Evolutionary conservation across 2,329 filamentous ascomycete species (phyloP).

Genomic region (Alternaria tenuissima): DNA sequence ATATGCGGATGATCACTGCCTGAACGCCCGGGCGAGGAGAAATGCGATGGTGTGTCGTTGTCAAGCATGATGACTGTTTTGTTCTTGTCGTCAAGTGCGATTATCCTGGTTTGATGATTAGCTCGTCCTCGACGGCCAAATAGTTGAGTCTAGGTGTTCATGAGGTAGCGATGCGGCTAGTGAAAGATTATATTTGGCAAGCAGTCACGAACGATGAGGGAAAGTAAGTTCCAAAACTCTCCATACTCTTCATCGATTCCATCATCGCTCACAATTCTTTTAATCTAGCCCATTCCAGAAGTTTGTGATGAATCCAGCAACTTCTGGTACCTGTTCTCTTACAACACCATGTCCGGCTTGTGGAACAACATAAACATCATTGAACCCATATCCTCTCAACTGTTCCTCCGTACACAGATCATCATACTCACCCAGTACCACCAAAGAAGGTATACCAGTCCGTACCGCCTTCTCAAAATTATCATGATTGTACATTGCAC

Average conservation of each 20-base stretch:
- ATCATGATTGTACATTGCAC: constrained; percentile 51
- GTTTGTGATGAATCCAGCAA: constrained; percentile 42
- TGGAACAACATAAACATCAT: constrained; percentile 49
- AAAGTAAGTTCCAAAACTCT: neutral
- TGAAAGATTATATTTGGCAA: neutral
- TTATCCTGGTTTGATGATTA: neutral
- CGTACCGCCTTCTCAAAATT: constrained; percentile 40
- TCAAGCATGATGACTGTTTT: neutral
- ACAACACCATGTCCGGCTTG: constrained; percentile 54
- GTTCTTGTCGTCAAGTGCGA: neutral
- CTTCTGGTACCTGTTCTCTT: constrained; percentile 48
- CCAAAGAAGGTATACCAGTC: constrained; percentile 36
- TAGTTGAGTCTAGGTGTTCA: neutral
- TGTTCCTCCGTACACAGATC: constrained; percentile 44
- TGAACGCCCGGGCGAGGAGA: neutral
- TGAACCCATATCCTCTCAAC: constrained; percentile 45
- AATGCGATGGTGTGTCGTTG: neutral
- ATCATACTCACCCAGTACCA: constrained; percentile 52
- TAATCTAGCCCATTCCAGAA: constrained; percentile 36
- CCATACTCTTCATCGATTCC: neutral
- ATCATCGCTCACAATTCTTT: neutral
- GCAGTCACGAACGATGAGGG: neutral
- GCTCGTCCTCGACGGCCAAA: neutral
- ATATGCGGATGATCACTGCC: neutral
- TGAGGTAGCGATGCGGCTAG: neutral